Percentiles rank a stretch among this genome's conserved stretches.
Conservation (phyloP, 352 stramenopile species). For the Phytophthora capsici region DNA sequence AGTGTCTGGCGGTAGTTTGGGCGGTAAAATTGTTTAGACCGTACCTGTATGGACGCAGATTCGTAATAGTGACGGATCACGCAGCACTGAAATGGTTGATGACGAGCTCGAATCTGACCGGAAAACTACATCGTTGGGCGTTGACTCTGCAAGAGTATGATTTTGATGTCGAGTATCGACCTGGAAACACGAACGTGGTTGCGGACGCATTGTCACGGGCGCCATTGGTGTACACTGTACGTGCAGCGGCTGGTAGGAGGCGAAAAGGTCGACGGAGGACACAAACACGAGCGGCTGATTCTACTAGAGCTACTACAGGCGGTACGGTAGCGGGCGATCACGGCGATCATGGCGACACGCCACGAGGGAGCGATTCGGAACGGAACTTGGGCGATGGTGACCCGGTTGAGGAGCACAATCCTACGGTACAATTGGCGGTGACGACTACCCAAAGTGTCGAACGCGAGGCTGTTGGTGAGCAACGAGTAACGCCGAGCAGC, state of each 20-base stretch:
- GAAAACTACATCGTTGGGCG: too few relatives aligned
- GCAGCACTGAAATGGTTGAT: background rate
- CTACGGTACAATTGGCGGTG: too few relatives aligned
- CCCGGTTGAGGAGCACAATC: too few relatives aligned
- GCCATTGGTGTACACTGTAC: background rate
- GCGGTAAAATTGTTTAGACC: background rate
- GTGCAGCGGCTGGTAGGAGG: background rate
- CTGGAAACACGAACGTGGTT: background rate
- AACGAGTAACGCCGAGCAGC: too few relatives aligned
- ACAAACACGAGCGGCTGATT: background rate
- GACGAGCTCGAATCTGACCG: too few relatives aligned
- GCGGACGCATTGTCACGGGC: background rate
- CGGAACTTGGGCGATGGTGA: too few relatives aligned
- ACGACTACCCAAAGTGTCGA: too few relatives aligned
- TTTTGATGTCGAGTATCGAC: too few relatives aligned
- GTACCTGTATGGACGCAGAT: background rate
- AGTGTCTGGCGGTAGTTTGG: background rate
- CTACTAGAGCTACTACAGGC: background rate
- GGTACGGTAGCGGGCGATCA: background rate
- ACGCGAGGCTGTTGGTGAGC: too few relatives aligned
- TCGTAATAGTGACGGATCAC: background rate
- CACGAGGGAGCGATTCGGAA: too few relatives aligned
- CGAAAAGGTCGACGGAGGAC: background rate
- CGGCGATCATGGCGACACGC: too few relatives aligned
- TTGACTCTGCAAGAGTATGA: too few relatives aligned